Evolutionary conservation across 192 early-diverging fungal genomes (phyloP), one percentile per base, ranked within the genome.

Genomic region (Coemansia sp.): DNA sequence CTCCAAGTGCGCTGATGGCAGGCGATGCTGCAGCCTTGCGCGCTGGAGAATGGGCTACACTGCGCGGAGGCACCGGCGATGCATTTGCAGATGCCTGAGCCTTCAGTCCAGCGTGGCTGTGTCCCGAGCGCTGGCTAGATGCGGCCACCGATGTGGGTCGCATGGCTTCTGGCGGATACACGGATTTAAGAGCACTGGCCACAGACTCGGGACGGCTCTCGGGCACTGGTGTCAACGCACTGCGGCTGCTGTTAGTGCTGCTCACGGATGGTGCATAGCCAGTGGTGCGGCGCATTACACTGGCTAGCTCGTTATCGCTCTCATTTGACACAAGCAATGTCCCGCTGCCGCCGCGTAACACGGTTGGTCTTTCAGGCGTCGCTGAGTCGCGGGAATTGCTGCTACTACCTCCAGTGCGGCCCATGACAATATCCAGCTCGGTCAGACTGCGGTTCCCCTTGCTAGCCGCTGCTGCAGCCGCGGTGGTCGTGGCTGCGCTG

Each of bases 361-460:
- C 63, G 3, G 30, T 44, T 9, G 10, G 9, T 32, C 28, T 54
- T 0, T 41, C 65, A 0, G 68, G n/a, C 4, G 49, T 41, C 3
- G 66, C 52, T 14, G 58, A 38, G 2, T 59, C 63, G 1, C 50
- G 50, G 0, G 71, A 54, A 19, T 65, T 56, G 51, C 58, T 62
- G 24, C 55, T 66, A 2, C 54, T 52, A 16, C 65, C 62, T 27
- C 70, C 79, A 0, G 79, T 82, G 58, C 79, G 79, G 21, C 70
- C 70, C 74, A 82, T 73, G 14, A 82, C 79, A 50, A 76, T 68
- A 23, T 82, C 79, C 14, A 82, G 74, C 68, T 82, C 79, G 10
- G 73, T 75, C 24, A 76, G 28, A 55, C 78, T 81, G 48, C 54
- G 54, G 27, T 67, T 69, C 26, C 21, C 12, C 34, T 48, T 44